Conservation (phyloP, 2,329 filamentous ascomycete species). For the Fusarium penzigii region DNA sequence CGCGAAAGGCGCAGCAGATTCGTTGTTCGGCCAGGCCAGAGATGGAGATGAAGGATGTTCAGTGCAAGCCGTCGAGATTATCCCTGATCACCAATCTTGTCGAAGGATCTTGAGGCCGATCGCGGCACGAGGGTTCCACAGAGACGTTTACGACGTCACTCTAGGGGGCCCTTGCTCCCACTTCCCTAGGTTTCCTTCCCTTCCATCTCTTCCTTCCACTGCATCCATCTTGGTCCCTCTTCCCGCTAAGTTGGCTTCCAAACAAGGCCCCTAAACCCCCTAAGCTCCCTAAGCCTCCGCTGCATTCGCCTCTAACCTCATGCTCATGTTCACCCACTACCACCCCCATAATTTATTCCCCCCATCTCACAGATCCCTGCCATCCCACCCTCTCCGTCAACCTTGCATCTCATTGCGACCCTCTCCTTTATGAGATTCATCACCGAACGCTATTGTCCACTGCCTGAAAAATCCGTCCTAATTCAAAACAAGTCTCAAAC, state of each 20-base stretch:
- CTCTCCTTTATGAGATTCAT: background rate
- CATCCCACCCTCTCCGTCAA: conserved; percentile 1
- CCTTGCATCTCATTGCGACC: conserved; percentile 9
- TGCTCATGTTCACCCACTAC: conserved; percentile 7
- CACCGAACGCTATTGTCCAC: no score
- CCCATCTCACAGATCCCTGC: conserved; percentile 19
- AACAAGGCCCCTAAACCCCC: conserved; percentile 9
- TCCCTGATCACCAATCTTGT: no score
- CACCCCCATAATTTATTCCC: conserved; percentile 1
- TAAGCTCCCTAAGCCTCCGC: conserved; percentile 6
- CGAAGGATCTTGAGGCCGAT: conserved; percentile 14
- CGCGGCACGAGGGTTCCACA: conserved; percentile 10
- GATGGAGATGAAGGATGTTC: background rate
- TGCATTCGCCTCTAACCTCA: conserved; percentile 2
- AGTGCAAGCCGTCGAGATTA: background rate
- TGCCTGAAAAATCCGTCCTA: background rate
- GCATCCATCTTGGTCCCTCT: no score
- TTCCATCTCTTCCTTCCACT: no score
- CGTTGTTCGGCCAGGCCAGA: background rate
- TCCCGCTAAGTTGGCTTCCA: background rate
- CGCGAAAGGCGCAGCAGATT: background rate
- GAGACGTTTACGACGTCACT: conserved; percentile 20
- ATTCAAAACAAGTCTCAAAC: background rate
- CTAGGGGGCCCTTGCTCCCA: background rate
- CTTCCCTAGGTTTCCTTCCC: no score